Percentiles rank a stretch among this genome's conserved stretches.
Evolutionary conservation across 176 grass and related monocot species (phyloP).

Genomic region (maize (Zea mays)): DNA sequence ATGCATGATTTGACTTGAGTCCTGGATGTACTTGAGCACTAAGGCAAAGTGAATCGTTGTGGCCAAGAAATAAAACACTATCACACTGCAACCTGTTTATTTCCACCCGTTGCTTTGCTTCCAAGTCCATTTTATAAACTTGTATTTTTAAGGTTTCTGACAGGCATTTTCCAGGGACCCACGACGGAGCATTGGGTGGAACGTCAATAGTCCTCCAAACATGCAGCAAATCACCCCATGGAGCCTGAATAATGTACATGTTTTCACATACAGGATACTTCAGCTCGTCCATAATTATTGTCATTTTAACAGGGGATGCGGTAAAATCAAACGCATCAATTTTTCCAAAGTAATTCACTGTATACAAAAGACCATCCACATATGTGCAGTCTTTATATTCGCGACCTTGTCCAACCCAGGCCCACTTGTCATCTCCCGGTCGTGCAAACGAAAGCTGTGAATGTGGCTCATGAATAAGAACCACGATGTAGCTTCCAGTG

Average conservation of each 20-base stretch:
- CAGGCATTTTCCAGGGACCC: neutral
- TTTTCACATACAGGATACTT: too few species aligned
- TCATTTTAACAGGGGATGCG: neutral
- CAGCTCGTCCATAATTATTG: neutral
- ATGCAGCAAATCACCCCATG: slow-evolving; percentile 14
- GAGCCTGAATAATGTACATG: slow-evolving; percentile 1
- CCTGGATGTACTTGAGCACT: neutral
- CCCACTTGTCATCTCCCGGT: neutral
- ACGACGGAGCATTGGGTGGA: neutral
- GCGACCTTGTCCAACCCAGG: neutral
- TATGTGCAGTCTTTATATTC: neutral
- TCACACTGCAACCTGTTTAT: too few species aligned
- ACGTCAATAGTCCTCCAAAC: neutral
- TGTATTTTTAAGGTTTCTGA: neutral
- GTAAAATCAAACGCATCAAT: too few species aligned
- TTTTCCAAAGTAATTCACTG: too few species aligned
- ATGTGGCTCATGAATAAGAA: neutral
- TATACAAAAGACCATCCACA: neutral
- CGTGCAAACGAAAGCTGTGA: neutral
- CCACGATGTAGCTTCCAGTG: too few species aligned
- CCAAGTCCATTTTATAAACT: slow-evolving; percentile 13
- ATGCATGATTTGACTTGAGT: slow-evolving; percentile 11
- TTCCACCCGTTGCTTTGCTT: neutral
- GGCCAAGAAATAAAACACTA: too few species aligned
- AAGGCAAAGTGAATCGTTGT: too few species aligned